Base-by-base conservation (phyloP, 768 basidiomycete species). In the Psilocybe cyanescens region DNA sequence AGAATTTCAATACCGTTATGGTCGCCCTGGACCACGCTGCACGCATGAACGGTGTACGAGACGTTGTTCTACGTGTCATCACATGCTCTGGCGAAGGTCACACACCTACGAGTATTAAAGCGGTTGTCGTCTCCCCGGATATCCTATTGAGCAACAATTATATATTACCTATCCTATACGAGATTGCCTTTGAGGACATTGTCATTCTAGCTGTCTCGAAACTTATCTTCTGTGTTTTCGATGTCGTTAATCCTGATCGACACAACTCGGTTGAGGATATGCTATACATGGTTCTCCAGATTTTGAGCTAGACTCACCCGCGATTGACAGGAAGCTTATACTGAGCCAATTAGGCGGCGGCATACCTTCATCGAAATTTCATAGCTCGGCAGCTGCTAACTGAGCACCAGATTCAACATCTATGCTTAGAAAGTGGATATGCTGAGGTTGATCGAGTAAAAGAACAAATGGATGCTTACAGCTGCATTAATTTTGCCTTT, bases 241-340 rank as follows among this genome's bases (percentile, higher is more conserved):
- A 37, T 17, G 33, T 31, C 51, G 11, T 12, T n/a, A 5, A n/a
- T n/a, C 31, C 30, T 4, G 11, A 33, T 1, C 8, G 1, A 8
- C 4, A 16, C 2, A 53, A 39, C n/a, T 60, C 63, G 5, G 51
- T 64, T 3, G 63, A 60, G 24, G 63, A 64, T 19, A 19, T 58
- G 3, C 11, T 64, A 28, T 39, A 60, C 45, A 53, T 64, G 59
- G 35, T 60, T 1, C 44, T 64, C 16, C 55, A 64, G 45, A 58
- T 12, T 30, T 64, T 9, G 63, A 64, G 59, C 58, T 60, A 30
- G 8, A 12, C 41, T 44, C 14, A 44, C 7, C 41, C 12, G 7
- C n/a, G 11, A 14, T 5, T 44, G 41, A 44, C 4, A 12, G 7
- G 12, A 44, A 44, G 41, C 41, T 1, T 8, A 39, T n/a, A 24